These are phyloP conservation scores for Datura wrightii DNA, from an alignment of 257 asterid genomes.

Conservation along the genomic window DNA sequence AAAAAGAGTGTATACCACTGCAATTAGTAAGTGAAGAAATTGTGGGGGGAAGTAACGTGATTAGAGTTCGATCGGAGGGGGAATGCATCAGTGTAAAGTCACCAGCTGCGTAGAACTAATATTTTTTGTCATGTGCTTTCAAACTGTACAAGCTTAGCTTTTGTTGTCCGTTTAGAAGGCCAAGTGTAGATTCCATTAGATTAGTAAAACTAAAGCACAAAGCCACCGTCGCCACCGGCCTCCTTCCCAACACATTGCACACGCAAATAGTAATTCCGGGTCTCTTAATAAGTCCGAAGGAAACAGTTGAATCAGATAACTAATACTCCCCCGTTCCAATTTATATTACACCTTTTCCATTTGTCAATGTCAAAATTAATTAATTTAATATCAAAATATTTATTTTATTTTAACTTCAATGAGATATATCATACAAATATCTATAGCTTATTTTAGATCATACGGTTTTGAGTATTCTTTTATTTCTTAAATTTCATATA, in stretches of 20 bases:
- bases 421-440: too few species aligned
- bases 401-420: too few species aligned
- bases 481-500: too few species aligned
- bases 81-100: not conserved
- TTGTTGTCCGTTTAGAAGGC: not conserved
- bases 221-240: not conserved
- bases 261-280: not conserved
- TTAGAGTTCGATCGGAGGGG: not conserved
- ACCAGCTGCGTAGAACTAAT: not conserved
- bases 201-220: not conserved
- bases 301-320: not conserved
- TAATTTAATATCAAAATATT: too few species aligned
- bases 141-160: not conserved
- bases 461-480: too few species aligned
- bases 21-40: not conserved
- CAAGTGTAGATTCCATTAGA: not conserved
- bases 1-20: not conserved
- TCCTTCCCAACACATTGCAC: not conserved
- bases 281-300: not conserved
- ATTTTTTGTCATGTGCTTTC: slow-evolving; percentile 13
- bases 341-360: too few species aligned
- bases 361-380: too few species aligned
- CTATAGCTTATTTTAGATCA: too few species aligned
- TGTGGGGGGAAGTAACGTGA: not conserved
- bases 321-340: not conserved